Evolutionary conservation across 1,139 yeast species (phyloP), one percentile per base, ranked within the genome.

Genomic region (Saccharomyces hybrid): DNA sequence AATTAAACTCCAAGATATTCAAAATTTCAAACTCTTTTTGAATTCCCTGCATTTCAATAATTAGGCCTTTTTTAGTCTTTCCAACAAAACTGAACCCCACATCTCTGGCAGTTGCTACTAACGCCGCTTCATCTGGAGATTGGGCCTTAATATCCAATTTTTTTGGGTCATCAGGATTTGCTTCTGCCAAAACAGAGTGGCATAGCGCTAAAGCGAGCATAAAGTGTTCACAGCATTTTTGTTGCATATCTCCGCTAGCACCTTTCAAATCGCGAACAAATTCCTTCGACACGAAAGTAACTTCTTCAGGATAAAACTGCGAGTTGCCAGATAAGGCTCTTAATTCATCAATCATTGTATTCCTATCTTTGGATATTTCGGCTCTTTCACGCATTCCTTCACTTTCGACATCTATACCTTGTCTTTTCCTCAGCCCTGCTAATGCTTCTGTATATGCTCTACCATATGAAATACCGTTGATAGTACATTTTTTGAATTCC

Each of bases 191-290:
- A 9, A 90, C 98, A 41, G 96, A 86, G 69, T 93, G 97, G 70
- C 99, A 93, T 44, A 93, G 74, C 0, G 97, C 93, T 56, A 93
- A 76, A 0, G 95, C 90, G 50, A 87, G 72, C 96, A 91, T 88
- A 65, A 93, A 93, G 56, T 83, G 82, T 63, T 83, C 85, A 60
- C 83, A 81, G 2, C 88, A 84, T 38, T 71, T 69, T 60, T 84
- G 83, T 66, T 88, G 96, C 4, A 64, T 73, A 1, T 71, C 73
- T 28, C 85, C 86, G 50, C 70, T 67, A 1, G 69, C 72, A 29
- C 83, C 83, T 31, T 67, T 65, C 52, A 84, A 60, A 67, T 84
- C 88, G 34, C 73, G 69, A 27, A 78, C 82, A 68, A 74, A 81
- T 28, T 83, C 85, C 59, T 83, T 81, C 0, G 96, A 88, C 23